Evolutionary conservation across 148 eudicot genomes (phyloP).

Genomic region (Vaccinium corymbosum): DNA sequence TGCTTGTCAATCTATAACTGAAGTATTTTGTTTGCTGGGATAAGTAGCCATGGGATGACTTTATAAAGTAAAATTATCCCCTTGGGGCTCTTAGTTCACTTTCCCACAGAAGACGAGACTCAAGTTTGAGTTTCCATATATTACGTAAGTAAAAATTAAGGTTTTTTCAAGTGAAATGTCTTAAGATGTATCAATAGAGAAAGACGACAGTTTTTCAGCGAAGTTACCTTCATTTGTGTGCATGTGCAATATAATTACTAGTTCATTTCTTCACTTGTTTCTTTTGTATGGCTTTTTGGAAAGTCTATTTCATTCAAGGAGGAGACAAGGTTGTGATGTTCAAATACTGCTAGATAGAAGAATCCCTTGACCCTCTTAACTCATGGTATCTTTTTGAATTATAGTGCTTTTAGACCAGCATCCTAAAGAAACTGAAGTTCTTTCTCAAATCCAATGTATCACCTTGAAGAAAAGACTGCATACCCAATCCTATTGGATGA

Average conservation of each 20-base stretch:
- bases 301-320: background rate
- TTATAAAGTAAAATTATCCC: background rate
- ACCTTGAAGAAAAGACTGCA: background rate
- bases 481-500: background rate
- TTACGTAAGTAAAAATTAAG: background rate
- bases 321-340: background rate
- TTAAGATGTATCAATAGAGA: background rate
- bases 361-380: background rate
- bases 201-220: background rate
- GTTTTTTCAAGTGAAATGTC: constrained; percentile 1
- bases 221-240: background rate
- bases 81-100: background rate
- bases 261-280: constrained; percentile 11
- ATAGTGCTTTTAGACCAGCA: background rate
- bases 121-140: background rate
- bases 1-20: background rate
- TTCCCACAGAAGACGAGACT: background rate
- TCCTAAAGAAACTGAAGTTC: background rate
- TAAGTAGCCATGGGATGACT: background rate
- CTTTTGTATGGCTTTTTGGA: background rate
- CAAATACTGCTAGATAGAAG: background rate
- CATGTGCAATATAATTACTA: background rate
- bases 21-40: background rate
- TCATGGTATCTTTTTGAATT: background rate
- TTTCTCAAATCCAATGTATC: background rate